Conservation (phyloP, 2,329 filamentous ascomycete genomes). For the Neurospora crassa region DNA sequence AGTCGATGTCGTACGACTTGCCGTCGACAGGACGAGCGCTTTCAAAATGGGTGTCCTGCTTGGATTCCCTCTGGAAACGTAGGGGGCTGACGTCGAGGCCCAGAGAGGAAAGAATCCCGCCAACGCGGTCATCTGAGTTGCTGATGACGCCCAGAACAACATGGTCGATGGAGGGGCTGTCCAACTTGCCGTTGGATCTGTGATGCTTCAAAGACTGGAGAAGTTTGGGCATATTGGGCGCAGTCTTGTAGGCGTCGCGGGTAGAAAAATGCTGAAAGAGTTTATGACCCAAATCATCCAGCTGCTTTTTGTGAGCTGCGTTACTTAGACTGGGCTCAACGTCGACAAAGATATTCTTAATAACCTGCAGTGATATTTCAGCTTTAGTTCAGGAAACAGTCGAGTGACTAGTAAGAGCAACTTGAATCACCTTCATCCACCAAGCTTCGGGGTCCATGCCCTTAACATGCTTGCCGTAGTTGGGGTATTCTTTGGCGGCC, state of each 20-base stretch:
- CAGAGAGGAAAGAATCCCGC: constrained; percentile 41
- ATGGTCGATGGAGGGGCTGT: constrained; percentile 20
- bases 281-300: constrained; percentile 33
- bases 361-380: constrained; percentile 31
- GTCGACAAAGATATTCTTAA: constrained; percentile 38
- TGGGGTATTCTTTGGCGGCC: constrained; percentile 35
- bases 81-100: constrained; percentile 37
- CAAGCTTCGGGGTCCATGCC: constrained; percentile 42
- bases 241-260: constrained; percentile 40
- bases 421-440: constrained; percentile 46
- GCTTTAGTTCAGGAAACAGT: not conserved
- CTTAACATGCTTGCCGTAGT: constrained; percentile 43
- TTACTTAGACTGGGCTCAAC: constrained; percentile 24
- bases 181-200: not conserved
- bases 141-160: constrained; percentile 48
- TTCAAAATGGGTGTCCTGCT: not conserved
- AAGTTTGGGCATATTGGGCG: constrained; percentile 34
- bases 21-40: not conserved
- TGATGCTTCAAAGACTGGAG: constrained; percentile 30
- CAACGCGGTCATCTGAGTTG: constrained; percentile 54
- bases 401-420: not conserved
- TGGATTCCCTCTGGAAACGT: constrained; percentile 17
- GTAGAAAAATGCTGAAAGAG: constrained; percentile 45
- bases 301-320: constrained; percentile 25
- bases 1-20: constrained; percentile 33